Percentiles rank a stretch among this genome's conserved stretches.
Conservation (phyloP, 2,329 filamentous ascomycete species). For the Penicillium digitatum region DNA sequence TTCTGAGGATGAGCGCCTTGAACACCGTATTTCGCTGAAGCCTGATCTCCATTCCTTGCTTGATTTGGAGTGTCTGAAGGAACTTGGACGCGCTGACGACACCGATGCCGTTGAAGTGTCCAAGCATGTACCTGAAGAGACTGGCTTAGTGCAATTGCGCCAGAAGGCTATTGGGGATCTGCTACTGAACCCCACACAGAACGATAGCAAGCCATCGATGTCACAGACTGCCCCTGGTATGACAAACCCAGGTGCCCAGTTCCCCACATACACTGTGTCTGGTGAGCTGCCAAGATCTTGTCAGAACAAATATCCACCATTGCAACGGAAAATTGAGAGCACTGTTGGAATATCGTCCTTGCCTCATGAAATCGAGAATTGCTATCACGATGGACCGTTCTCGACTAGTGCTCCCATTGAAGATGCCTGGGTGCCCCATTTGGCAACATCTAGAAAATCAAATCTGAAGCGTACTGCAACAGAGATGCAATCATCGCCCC, state of each 20-base stretch:
- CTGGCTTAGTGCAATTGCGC: neutral
- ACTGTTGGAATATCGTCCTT: neutral
- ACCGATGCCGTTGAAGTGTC: slow-evolving; percentile 2
- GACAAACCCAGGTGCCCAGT: slow-evolving; percentile 1
- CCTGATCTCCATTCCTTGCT: neutral
- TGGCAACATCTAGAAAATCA: neutral
- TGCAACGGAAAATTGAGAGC: neutral
- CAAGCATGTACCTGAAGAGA: neutral
- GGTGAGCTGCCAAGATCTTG: neutral
- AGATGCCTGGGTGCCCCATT: neutral
- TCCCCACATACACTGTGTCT: slow-evolving; percentile 1
- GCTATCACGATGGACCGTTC: slow-evolving; percentile 25
- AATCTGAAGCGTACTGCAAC: slow-evolving; percentile 31
- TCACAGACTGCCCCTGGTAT: neutral
- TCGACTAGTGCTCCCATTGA: neutral
- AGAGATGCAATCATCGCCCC: slow-evolving; percentile 23
- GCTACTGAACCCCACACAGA: neutral
- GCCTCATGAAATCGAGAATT: neutral
- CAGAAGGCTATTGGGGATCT: neutral
- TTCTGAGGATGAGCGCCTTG: neutral
- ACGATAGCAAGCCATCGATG: neutral
- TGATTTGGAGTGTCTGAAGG: neutral
- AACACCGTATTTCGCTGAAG: neutral
- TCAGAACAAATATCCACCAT: neutral
- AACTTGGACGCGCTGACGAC: neutral